A percentile compares a stretch with the other conserved stretches of the same genome.
phyloP scores from a whole-genome alignment of 2,329 filamentous ascomycete genomes.

The Colletotrichum navitas region DNA sequence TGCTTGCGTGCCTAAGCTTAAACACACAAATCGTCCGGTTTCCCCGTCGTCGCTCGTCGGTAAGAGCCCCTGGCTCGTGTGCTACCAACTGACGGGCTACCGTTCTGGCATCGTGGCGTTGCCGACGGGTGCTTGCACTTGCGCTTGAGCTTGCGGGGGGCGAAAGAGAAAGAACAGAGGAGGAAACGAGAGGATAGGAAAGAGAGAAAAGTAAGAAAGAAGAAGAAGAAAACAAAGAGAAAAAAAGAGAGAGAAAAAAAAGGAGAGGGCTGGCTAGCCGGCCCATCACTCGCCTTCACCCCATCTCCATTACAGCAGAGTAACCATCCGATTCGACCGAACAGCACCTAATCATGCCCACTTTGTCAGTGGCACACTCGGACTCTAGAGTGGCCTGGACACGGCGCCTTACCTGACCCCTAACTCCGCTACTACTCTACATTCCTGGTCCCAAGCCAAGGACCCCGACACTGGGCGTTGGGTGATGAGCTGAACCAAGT shows the following conservation, averaged over 20 bases:
- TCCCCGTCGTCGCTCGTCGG: slow-evolving; percentile 2
- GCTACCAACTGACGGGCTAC: not conserved
- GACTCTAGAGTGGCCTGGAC: not conserved
- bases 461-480: slow-evolving; percentile 20
- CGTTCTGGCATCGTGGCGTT: slow-evolving; percentile 2
- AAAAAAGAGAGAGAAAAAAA: no score
- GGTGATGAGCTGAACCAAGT: slow-evolving; percentile 21
- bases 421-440: not conserved
- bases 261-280: not conserved
- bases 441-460: slow-evolving; percentile 10
- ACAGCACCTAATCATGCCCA: slow-evolving; percentile 3
- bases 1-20: slow-evolving; percentile 20
- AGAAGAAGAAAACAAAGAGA: not conserved
- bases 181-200: not conserved
- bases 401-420: not conserved
- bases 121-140: not conserved
- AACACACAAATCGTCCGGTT: slow-evolving; percentile 19
- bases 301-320: not conserved
- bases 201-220: not conserved
- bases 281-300: not conserved
- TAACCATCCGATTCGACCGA: not conserved
- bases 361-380: not conserved
- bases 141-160: not conserved
- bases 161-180: not conserved
- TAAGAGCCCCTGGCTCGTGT: slow-evolving; percentile 12